These are phyloP conservation scores for Oryza nivara DNA, from an alignment of 176 grass and related monocot genomes.

Conservation along the genomic window DNA sequence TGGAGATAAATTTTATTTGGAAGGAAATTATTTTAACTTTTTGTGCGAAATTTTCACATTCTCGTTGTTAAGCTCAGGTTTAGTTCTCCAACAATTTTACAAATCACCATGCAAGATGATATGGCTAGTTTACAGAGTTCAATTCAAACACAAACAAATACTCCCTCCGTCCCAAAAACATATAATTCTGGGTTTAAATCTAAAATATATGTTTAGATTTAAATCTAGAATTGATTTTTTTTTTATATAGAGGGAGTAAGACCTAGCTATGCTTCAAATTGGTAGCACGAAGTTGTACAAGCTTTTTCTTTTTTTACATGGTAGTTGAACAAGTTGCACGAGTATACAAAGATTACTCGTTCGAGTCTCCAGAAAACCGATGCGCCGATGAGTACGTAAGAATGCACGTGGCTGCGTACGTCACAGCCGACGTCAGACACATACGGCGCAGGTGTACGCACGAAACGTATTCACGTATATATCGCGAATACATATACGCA, in stretches of 20 bases:
- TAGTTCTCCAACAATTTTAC: not conserved
- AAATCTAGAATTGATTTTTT: too few species aligned
- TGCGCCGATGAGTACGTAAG: not conserved
- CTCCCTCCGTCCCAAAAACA: too few species aligned
- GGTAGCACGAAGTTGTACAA: not conserved
- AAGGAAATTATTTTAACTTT: too few species aligned
- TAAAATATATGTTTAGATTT: accelerated
- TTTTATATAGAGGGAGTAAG: too few species aligned
- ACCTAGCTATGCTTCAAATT: too few species aligned
- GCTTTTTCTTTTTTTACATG: too few species aligned
- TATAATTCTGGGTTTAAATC: too few species aligned
- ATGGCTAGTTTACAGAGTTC: not conserved
- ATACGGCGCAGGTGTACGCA: not conserved
- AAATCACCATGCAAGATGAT: not conserved
- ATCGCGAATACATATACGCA: too few species aligned
- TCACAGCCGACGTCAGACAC: not conserved
- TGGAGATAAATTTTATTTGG: too few species aligned
- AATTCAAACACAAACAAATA: too few species aligned
- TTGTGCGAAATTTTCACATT: too few species aligned
- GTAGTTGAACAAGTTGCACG: not conserved
- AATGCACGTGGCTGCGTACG: not conserved
- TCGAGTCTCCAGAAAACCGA: not conserved
- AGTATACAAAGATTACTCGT: not conserved
- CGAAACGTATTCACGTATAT: not conserved
- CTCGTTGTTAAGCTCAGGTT: not conserved